phyloP scores from a whole-genome alignment of 2,329 filamentous ascomycete genomes.

The Aspergillus jensenii region DNA sequence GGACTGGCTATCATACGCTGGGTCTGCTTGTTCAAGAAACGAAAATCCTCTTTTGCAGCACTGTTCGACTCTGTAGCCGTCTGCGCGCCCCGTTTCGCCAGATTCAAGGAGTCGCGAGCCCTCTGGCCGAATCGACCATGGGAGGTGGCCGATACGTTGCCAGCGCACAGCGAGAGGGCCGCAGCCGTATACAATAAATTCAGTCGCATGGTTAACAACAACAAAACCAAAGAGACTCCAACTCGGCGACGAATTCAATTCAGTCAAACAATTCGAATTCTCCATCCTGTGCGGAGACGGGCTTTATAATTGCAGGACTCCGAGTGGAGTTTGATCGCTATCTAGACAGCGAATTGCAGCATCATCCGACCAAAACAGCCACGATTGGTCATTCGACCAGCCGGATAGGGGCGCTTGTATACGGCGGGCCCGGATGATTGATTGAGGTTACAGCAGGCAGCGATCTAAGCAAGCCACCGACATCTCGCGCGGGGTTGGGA shows the following conservation, averaged over 20 bases:
- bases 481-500: not conserved
- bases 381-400: not conserved
- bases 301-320: not conserved
- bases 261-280: not conserved
- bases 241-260: not conserved
- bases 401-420: not conserved
- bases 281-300: not conserved
- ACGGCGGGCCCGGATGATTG: not conserved
- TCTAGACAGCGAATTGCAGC: not conserved
- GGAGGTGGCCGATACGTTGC: slow-evolving; percentile 18
- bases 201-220: slow-evolving; percentile 24
- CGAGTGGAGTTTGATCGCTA: not conserved
- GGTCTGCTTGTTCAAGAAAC: slow-evolving; percentile 27
- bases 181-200: slow-evolving; percentile 25
- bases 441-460: slow-evolving; percentile 5
- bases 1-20: slow-evolving; percentile 20
- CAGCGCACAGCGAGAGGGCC: slow-evolving; percentile 22
- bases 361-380: not conserved
- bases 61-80: slow-evolving; percentile 12
- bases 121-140: slow-evolving; percentile 28
- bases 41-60: slow-evolving; percentile 22
- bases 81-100: slow-evolving; percentile 20
- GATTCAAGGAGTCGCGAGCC: slow-evolving; percentile 24
- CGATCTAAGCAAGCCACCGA: not conserved
- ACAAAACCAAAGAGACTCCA: not conserved